A percentile compares a stretch with the other conserved stretches of the same genome.
These are phyloP conservation scores for Nakazawaea molendinolei DNA, from an alignment of 805 yeast species.

Conservation along the genomic window DNA sequence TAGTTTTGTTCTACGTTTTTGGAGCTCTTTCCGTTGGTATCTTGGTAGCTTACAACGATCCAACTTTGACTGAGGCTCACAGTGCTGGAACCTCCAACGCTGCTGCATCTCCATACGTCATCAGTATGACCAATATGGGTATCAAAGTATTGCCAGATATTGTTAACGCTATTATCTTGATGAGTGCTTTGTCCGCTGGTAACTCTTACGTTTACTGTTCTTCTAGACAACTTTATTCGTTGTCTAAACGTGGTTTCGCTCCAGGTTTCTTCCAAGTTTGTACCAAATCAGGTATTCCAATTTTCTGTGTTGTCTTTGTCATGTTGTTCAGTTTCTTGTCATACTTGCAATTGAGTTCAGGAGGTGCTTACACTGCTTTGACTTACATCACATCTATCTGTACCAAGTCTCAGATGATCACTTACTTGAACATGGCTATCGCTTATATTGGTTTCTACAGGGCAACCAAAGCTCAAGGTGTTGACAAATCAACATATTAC, in stretches of 20 bases:
- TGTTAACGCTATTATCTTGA: slow-evolving; percentile 66
- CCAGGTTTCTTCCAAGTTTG: slow-evolving; percentile 60
- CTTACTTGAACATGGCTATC: slow-evolving; percentile 24
- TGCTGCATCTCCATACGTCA: slow-evolving; percentile 70
- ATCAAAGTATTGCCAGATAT: slow-evolving; percentile 63
- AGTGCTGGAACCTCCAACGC: slow-evolving; percentile 60
- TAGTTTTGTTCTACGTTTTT: slow-evolving; percentile 37
- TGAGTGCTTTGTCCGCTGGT: slow-evolving; percentile 76
- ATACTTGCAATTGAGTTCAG: slow-evolving; percentile 36
- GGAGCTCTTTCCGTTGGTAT: slow-evolving; percentile 36
- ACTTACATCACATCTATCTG: slow-evolving; percentile 13
- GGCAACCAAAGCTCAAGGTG: slow-evolving; percentile 52
- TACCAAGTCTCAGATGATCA: slow-evolving; percentile 25
- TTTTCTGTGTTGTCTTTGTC: slow-evolving; percentile 45
- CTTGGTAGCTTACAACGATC: slow-evolving; percentile 30
- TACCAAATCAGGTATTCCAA: slow-evolving; percentile 63
- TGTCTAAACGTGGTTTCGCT: slow-evolving; percentile 65
- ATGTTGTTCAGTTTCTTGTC: slow-evolving; percentile 58
- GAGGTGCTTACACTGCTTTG: slow-evolving; percentile 20
- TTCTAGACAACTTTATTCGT: slow-evolving; percentile 53
- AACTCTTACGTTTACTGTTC: slow-evolving; percentile 72
- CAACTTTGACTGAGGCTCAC: slow-evolving; percentile 35
- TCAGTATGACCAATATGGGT: slow-evolving; percentile 62
- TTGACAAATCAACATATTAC: slow-evolving; percentile 36
- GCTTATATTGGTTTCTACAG: slow-evolving; percentile 59